Base-by-base conservation (phyloP, 2,329 filamentous ascomycete species). In the Emericellopsis cladophorae region DNA sequence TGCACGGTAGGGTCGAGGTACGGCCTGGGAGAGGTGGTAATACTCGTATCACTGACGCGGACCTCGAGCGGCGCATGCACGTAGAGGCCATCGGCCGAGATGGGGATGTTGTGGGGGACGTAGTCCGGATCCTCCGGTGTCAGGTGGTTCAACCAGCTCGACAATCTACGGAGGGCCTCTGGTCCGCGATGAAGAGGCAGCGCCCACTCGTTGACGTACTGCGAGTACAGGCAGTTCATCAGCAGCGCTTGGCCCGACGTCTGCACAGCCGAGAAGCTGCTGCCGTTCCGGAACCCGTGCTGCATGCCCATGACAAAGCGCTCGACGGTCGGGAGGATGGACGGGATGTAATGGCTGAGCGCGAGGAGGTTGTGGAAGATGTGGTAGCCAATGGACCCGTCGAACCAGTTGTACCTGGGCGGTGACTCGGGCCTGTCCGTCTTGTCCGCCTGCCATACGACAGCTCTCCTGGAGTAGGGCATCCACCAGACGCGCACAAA, bases 241-340 rank as follows among this genome's bases (percentile, higher is more conserved):
- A 95, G 70, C 36, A 96, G 74, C 11, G 88, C 90, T 47, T 81
- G 68, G 44, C 83, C 78, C 47, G 83, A 84, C 18, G 82, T 79
- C 60, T 95, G 84, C 15, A 95, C 76, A 6, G 83, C 90, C 15
- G 73, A 70, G n/a, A 72, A 82, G 40, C 72, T 70, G 4, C 70
- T 72, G 39, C 78, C 79, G 45, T 85, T 75, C 29, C 68, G 68
- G 70, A 95, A 95, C 40, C 90, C 90, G 58, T 95, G 96, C 60
- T 96, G 89, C 84, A 96, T 87, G 51, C 89, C 88, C 53, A 95
- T 95, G 42, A 96, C 84, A 57, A 95, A 90, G 84, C 88, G 92
- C 62, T 98, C 92, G 29, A 96, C 75, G 76, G 79, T 85, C 0
- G 90, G 92, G 6, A 95, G 68, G 42, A 94, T 73, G 36, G 76